Conservation (phyloP, 176 grass and related monocot genomes). For the Paspalum notatum region DNA sequence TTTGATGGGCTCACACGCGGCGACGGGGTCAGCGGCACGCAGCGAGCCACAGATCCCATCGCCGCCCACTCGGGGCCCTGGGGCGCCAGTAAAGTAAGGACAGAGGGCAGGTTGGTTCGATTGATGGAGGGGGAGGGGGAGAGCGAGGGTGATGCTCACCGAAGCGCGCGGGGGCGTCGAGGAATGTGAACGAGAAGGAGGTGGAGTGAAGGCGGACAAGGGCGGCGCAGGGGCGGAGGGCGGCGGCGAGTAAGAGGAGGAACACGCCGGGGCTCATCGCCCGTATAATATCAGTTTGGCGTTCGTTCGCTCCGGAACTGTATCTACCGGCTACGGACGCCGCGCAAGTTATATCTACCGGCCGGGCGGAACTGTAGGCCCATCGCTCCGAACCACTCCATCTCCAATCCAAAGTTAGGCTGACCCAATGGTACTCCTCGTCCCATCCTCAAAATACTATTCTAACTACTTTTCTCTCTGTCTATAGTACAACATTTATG, state of each 20-base stretch:
- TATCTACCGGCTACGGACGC: too few species aligned
- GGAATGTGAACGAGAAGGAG: constrained; percentile 70
- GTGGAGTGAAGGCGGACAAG: constrained; percentile 60
- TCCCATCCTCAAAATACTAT: too few species aligned
- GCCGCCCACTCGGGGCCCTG: constrained; percentile 59
- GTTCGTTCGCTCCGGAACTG: too few species aligned
- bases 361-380: too few species aligned
- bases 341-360: too few species aligned
- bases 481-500: too few species aligned
- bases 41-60: constrained; percentile 79
- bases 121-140: neutral
- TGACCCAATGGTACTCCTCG: too few species aligned
- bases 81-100: neutral
- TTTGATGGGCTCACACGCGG: constrained; percentile 60
- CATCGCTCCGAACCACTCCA: too few species aligned
- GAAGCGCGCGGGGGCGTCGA: constrained; percentile 80
- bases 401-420: too few species aligned
- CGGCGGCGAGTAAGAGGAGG: constrained; percentile 33
- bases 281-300: too few species aligned
- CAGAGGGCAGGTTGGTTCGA: neutral
- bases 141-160: constrained; percentile 36
- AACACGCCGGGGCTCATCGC: constrained; percentile 35
- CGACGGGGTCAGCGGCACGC: constrained; percentile 55
- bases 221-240: constrained; percentile 56
- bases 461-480: too few species aligned